Evolutionary conservation across 2,329 filamentous ascomycete genomes (phyloP).

Genomic region (Ascocoryne sarcoides): DNA sequence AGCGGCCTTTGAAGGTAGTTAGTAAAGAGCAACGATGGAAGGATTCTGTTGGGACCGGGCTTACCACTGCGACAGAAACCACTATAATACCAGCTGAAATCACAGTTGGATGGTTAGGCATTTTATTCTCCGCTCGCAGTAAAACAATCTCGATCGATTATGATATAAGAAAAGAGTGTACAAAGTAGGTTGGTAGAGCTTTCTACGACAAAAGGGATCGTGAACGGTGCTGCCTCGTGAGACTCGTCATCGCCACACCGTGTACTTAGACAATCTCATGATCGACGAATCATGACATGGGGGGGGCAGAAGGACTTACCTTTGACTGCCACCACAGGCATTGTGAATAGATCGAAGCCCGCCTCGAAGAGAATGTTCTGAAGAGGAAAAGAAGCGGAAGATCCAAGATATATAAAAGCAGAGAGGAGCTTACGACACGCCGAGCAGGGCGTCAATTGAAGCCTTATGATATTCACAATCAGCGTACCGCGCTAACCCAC

Average conservation of each 20-base stretch:
- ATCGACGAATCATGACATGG: too few species aligned
- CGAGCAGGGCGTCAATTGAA: not conserved
- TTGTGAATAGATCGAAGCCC: constrained; percentile 14
- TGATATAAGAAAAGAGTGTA: constrained; percentile 1
- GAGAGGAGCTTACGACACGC: not conserved
- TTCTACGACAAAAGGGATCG: too few species aligned
- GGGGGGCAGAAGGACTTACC: constrained; percentile 18
- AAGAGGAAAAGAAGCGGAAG: not conserved
- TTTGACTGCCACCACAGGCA: constrained; percentile 25
- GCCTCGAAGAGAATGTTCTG: not conserved
- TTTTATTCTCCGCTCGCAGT: constrained; percentile 13
- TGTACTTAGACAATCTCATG: too few species aligned
- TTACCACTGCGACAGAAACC: constrained; percentile 26
- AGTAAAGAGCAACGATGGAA: too few species aligned
- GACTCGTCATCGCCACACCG: too few species aligned
- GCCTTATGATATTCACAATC: not conserved
- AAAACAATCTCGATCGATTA: constrained; percentile 2
- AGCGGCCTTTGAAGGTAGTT: constrained; percentile 18
- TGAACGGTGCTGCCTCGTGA: too few species aligned
- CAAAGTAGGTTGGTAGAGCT: constrained; percentile 2
- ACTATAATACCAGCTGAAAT: constrained; percentile 28
- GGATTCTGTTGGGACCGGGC: constrained; percentile 7
- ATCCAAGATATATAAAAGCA: not conserved
- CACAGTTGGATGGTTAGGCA: constrained; percentile 26
- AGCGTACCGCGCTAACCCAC: not conserved